These are phyloP conservation scores for Zygoascus sp. DNA, from an alignment of 1,139 yeast genomes.

Conservation along the genomic window DNA sequence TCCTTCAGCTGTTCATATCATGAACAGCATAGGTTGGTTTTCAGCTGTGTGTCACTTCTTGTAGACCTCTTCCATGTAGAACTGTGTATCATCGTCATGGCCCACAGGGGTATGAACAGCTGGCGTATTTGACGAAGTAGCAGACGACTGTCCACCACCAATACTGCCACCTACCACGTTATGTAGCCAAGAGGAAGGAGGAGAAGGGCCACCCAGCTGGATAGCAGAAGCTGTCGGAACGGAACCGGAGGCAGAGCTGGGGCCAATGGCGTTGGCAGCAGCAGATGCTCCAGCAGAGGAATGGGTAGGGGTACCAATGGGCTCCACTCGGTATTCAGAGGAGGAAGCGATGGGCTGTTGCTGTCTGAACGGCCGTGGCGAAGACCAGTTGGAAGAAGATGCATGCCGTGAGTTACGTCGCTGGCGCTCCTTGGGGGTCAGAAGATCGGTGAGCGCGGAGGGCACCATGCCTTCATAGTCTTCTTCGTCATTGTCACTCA, in stretches of 20 bases:
- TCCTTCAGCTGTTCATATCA: too few species aligned
- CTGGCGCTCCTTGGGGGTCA: constrained; percentile 72
- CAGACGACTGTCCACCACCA: background rate
- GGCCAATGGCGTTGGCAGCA: background rate
- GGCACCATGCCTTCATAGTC: constrained; percentile 47
- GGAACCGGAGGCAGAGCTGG: background rate
- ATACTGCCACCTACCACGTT: background rate
- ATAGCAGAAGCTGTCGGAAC: background rate
- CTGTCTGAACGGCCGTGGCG: constrained; percentile 9
- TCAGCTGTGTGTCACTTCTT: constrained; percentile 1
- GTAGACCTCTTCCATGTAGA: constrained; percentile 27
- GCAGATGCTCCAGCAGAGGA: background rate
- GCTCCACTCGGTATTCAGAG: constrained; percentile 7
- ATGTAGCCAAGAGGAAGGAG: constrained; percentile 7
- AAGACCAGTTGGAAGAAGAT: constrained; percentile 30
- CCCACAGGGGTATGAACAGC: constrained; percentile 8
- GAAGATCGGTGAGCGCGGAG: constrained; percentile 61
- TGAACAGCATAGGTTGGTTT: too few species aligned
- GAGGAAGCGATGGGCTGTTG: background rate
- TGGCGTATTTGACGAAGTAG: background rate
- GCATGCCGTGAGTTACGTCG: constrained; percentile 54
- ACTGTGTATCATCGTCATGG: constrained; percentile 27
- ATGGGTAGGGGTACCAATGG: constrained; percentile 11
- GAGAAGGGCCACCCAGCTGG: constrained; percentile 6
- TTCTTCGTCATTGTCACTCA: constrained; percentile 41